A percentile compares a stretch with the other conserved stretches of the same genome.
phyloP scores from a whole-genome alignment of 352 stramenopile genomes.

The Phytophthora pisi region DNA sequence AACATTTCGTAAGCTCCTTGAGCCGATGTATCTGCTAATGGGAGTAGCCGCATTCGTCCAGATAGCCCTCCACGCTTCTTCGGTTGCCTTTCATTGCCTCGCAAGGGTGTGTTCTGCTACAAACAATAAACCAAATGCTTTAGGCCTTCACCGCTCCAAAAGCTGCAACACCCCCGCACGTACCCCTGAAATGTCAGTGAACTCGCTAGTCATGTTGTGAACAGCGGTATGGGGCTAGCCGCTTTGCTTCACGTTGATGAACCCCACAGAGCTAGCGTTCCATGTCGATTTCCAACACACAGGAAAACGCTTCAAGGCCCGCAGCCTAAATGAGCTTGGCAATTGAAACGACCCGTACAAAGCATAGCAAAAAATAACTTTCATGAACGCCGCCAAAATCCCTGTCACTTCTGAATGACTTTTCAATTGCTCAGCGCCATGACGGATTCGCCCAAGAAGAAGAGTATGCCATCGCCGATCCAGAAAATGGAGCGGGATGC shows the following conservation, averaged over 20 bases:
- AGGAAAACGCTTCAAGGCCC: conserved; percentile 18
- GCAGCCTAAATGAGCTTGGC: conserved; percentile 13
- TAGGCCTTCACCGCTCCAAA: background rate
- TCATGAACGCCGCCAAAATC: background rate
- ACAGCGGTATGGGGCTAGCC: conserved; percentile 1
- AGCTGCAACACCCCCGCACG: conserved; percentile 3
- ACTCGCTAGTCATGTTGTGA: conserved; percentile 49
- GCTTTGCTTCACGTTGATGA: conserved; percentile 25
- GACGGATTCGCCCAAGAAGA: conserved; percentile 14
- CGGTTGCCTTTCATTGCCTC: conserved; percentile 39
- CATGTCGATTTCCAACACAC: conserved; percentile 32
- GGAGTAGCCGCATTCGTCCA: conserved; percentile 55
- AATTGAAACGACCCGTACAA: conserved; percentile 31
- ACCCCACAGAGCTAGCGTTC: conserved; percentile 26
- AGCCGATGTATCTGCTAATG: conserved; percentile 43
- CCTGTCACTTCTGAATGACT: no score
- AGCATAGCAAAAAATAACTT: conserved; percentile 34
- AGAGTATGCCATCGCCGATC: conserved; percentile 30
- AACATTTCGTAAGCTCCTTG: conserved; percentile 36
- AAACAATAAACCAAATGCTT: background rate
- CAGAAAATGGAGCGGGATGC: conserved; percentile 31
- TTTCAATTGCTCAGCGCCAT: conserved; percentile 7
- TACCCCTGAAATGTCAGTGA: conserved; percentile 64
- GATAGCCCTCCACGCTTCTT: conserved; percentile 58
- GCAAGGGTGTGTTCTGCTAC: conserved; percentile 35